Evolutionary conservation across 345 rosid species (phyloP), one percentile per base, ranked within the genome.

Genomic region (Microcos paniculata): DNA sequence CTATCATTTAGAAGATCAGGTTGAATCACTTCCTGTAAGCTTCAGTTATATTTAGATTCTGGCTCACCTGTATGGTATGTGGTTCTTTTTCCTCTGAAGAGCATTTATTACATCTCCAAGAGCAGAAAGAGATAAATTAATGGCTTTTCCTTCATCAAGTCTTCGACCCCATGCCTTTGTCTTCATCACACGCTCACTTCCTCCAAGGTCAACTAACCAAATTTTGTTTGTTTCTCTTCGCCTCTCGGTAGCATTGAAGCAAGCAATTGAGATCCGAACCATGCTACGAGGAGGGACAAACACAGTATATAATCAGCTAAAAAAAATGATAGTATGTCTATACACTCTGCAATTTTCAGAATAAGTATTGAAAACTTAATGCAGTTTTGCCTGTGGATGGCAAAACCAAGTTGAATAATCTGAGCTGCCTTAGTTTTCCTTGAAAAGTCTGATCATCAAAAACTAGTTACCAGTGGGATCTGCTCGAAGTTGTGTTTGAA

Each of bases 131-230:
- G 97, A 91, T 84, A 89, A 77, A 80, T 93, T 93, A 55, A 93
- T 93, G 42, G 96, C 96, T 88, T 88, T 91, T 76, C 97, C 97
- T 90, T 93, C 97, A 83, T 91, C 96, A 46, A 93, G 82, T 82
- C 97, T 90, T 82, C 84, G 88, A 49, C 97, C 97, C 79, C 75
- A 79, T 77, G 97, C 92, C 86, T 81, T 89, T 19, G 96, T 91
- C 88, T 93, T 93, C 78, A 87, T 78, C 69, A 90, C 94, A 18
- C 97, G 94, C 82, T 92, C 97, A 55, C 97, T 92, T 74, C 97
- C 97, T 46, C 96, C 97, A 23, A 91, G 91, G 76, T 92, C 97
- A 31, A 91, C 84, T 66, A 91, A 76, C 97, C 97, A 92, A 55
- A 92, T 77, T 81, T 91, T 91, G 71, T 82, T 91, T 67, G 80